These are phyloP conservation scores for Psilocybe cubensis DNA, from an alignment of 768 basidiomycete species.

Conservation along the genomic window DNA sequence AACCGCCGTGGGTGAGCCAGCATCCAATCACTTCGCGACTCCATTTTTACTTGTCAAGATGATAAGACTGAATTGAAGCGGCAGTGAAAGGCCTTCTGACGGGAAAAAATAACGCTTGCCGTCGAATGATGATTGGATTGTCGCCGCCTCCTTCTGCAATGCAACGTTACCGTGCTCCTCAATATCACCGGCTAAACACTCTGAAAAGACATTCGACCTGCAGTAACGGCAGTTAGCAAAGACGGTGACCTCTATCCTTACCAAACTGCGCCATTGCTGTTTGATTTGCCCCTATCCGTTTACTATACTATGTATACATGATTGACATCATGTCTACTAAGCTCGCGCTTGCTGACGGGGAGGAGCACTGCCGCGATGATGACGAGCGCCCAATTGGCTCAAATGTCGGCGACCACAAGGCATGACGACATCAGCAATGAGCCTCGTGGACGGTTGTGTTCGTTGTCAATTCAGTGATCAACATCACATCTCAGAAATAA, in stretches of 20 bases:
- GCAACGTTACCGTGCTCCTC: background rate
- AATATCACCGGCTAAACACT: background rate
- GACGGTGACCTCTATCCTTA: too few relatives aligned
- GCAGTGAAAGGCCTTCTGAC: background rate
- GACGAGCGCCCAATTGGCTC: background rate
- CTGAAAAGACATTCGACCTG: too few relatives aligned
- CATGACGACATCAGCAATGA: background rate
- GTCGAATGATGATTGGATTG: background rate
- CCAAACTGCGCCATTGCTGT: too few relatives aligned
- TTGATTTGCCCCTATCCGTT: too few relatives aligned
- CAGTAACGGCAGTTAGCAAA: too few relatives aligned
- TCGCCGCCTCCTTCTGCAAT: background rate
- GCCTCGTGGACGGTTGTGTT: background rate
- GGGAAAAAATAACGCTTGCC: background rate
- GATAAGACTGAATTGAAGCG: background rate
- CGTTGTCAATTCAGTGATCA: too few relatives aligned
- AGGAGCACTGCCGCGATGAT: background rate
- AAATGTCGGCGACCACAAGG: background rate
- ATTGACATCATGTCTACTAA: background rate
- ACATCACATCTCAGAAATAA: too few relatives aligned
- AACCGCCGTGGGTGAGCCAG: background rate
- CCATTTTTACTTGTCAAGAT: background rate
- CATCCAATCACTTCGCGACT: background rate
- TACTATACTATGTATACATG: background rate
- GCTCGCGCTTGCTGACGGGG: background rate